phyloP scores from a whole-genome alignment of 345 rosid genomes.

The Ricinus communis region DNA sequence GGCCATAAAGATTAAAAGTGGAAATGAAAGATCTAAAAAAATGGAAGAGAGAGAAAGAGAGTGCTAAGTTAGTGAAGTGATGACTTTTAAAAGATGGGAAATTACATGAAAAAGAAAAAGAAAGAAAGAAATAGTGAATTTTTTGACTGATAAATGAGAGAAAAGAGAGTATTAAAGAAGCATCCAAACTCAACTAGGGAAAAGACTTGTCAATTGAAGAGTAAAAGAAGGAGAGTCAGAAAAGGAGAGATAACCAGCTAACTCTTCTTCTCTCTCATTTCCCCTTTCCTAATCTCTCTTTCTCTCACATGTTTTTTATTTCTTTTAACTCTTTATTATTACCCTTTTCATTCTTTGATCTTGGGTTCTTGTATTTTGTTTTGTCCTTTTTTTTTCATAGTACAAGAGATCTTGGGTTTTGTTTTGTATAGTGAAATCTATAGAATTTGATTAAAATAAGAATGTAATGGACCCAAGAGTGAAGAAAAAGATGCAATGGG shows the following conservation, averaged over 20 bases:
- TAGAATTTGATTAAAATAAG: no score
- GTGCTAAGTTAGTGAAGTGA: neutral
- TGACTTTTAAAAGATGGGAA: neutral
- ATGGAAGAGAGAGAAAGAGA: neutral
- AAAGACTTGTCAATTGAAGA: slow-evolving; percentile 15
- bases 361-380: no score
- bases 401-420: no score
- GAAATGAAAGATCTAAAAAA: neutral
- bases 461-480: no score
- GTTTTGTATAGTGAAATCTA: no score
- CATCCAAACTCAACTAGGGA: neutral
- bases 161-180: neutral
- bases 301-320: neutral
- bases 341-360: neutral
- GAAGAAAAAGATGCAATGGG: no score
- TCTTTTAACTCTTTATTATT: no score
- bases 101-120: neutral
- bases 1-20: neutral
- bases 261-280: neutral
- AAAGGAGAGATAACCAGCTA: slow-evolving; percentile 14
- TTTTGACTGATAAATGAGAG: neutral
- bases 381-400: no score
- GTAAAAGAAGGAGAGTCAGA: slow-evolving; percentile 19
- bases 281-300: neutral
- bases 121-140: neutral